Evolutionary conservation across 208 protist genomes (phyloP), one percentile per base, ranked within the genome.

Genomic region (Trypanosoma rangeli): DNA sequence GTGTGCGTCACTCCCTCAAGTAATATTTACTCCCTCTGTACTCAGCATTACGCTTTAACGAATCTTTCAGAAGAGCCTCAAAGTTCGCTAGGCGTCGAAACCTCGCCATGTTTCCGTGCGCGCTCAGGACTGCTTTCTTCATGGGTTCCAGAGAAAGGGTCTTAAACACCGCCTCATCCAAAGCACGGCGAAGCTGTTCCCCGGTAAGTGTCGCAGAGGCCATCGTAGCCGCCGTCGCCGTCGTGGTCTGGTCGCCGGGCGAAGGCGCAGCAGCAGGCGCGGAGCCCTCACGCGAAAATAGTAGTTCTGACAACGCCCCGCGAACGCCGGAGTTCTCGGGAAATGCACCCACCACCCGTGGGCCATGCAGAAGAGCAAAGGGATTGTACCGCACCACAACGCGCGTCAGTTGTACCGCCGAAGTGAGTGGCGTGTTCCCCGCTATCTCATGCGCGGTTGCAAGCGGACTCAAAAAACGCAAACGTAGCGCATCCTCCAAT

Each of bases 291-390:
- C 72, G 72, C 18, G 65, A 64, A 39, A 35, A 15, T 24, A 77
- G 64, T 7, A 77, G 49, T 1, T 66, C 72, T 10, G 57, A 68
- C 13, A 93, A 64, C 16, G 33, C 37, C 0, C 29, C 59, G 42
- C 81, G 70, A n/a, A 78, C 75, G 13, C 54, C 56, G 39, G 39
- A 35, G 53, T 81, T 69, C 15, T 87, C 90, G 0, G 62, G 63
- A 78, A 89, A 90, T 0, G 79, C 76, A 20, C 70, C 74, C 28
- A 64, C 68, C 0, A 95, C 87, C 46, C 86, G 84, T 31, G 57
- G 76, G 35, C 90, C 90, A 37, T 95, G 87, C 42, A 95, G 46
- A 24, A 95, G 71, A 3, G 85, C 76, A 66, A 86, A 90, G 3
- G 82, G 85, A 66, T 95, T 95, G 49, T 68, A 46, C 28, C 37